Evolutionary conservation across 495 filamentous ascomycete genomes (phyloP).

Genomic region (Trichocladium uniseriatum): DNA sequence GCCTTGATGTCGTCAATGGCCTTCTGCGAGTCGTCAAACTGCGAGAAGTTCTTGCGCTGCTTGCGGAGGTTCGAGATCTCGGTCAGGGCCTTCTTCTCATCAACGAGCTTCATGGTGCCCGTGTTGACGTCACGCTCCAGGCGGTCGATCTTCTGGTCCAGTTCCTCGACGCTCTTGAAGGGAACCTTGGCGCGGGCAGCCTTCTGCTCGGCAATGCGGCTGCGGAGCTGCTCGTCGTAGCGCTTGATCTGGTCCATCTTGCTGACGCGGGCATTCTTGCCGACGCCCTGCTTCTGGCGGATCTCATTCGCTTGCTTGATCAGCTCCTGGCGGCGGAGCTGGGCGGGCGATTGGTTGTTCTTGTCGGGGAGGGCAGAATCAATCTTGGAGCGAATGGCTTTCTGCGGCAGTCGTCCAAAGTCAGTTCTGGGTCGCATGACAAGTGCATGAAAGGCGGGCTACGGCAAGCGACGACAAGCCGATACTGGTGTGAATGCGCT

Average conservation of each 20-base stretch:
- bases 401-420: slow-evolving; percentile 41
- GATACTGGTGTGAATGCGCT: slow-evolving; percentile 33
- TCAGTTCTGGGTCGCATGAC: slow-evolving; percentile 2
- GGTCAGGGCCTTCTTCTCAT: slow-evolving; percentile 86
- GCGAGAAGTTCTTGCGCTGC: slow-evolving; percentile 79
- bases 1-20: slow-evolving; percentile 74
- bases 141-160: slow-evolving; percentile 68
- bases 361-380: slow-evolving; percentile 60
- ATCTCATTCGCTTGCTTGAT: slow-evolving; percentile 62
- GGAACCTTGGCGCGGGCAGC: slow-evolving; percentile 60
- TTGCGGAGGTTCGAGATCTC: slow-evolving; percentile 77
- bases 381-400: slow-evolving; percentile 73
- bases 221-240: slow-evolving; percentile 72
- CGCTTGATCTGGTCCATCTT: slow-evolving; percentile 79
- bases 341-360: slow-evolving; percentile 60
- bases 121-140: slow-evolving; percentile 78
- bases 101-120: slow-evolving; percentile 84
- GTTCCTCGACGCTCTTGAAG: slow-evolving; percentile 79
- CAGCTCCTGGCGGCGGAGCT: slow-evolving; percentile 74
- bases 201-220: slow-evolving; percentile 77
- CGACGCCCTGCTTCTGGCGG: slow-evolving; percentile 67
- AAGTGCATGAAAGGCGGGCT: too few species aligned
- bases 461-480: too few species aligned
- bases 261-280: slow-evolving; percentile 66
- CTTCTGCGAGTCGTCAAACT: slow-evolving; percentile 73